Percentiles rank a stretch among this genome's conserved stretches.
phyloP scores from a whole-genome alignment of 257 asterid species.

The Ilex asprella region DNA sequence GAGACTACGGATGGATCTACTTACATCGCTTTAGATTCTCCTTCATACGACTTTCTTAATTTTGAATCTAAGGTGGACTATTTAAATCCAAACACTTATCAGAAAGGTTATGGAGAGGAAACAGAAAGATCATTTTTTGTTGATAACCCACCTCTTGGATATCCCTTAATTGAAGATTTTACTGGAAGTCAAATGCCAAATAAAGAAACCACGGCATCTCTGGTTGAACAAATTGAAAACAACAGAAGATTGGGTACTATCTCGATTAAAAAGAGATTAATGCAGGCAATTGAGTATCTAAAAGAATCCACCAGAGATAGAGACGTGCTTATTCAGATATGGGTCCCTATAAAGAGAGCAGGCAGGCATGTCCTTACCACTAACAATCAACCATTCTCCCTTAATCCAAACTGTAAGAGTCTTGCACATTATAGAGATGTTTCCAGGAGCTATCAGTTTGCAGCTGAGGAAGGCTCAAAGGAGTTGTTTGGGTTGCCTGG shows the following conservation, averaged over 20 bases:
- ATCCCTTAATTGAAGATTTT: conserved; percentile 30
- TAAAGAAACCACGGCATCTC: conserved; percentile 18
- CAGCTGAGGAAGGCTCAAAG: conserved; percentile 50
- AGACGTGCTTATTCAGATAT: conserved; percentile 61
- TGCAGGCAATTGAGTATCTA: conserved; percentile 53
- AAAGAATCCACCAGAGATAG: conserved; percentile 37
- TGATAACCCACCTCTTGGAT: conserved; percentile 11
- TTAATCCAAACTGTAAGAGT: conserved; percentile 38
- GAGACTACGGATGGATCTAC: conserved; percentile 53
- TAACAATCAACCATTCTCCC: conserved; percentile 49
- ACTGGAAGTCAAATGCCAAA: conserved; percentile 16
- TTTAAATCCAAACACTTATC: conserved; percentile 18
- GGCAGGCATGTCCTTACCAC: conserved; percentile 60
- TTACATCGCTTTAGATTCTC: conserved; percentile 15
- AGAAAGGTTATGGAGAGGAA: conserved; percentile 20
- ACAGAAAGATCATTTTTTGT: conserved; percentile 16
- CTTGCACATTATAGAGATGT: conserved; percentile 50
- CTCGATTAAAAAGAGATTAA: conserved; percentile 38
- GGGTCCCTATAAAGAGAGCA: conserved; percentile 63
- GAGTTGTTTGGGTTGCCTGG: conserved; percentile 60
- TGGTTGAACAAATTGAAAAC: conserved; percentile 27
- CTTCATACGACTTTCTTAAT: conserved; percentile 23
- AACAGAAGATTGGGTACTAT: conserved; percentile 43
- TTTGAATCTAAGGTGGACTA: conserved; percentile 17
- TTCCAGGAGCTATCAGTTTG: conserved; percentile 43